Evolutionary conservation across 106 monocot genomes (phyloP).

Genomic region (Amphibolis antarctica): DNA sequence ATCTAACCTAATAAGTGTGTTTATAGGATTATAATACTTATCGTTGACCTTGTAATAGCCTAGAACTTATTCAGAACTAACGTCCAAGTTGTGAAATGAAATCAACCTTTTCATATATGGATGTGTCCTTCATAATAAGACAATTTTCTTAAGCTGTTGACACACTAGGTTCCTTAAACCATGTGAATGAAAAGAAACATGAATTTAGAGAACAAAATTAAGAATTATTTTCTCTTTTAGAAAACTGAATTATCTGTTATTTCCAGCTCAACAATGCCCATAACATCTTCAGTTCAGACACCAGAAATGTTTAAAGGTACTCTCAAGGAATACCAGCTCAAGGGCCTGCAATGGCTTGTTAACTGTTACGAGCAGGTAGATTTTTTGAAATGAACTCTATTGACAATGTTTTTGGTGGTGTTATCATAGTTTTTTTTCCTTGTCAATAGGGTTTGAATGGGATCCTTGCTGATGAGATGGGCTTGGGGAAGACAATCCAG

Average conservation of each 20-base stretch:
- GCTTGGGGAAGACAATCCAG: constrained; percentile 96
- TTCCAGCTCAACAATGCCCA: constrained; percentile 92
- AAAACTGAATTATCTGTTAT: neutral
- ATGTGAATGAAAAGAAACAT: too few relatives aligned
- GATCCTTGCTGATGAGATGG: constrained; percentile 99
- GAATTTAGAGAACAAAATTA: neutral
- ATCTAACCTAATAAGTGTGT: too few relatives aligned
- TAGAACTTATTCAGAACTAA: too few relatives aligned
- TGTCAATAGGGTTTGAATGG: constrained; percentile 80
- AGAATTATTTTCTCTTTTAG: neutral
- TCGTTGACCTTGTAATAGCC: too few relatives aligned
- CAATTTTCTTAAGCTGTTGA: too few relatives aligned
- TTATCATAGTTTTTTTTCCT: neutral
- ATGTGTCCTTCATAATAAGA: too few relatives aligned
- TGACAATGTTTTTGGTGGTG: neutral
- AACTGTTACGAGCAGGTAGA: constrained; percentile 97
- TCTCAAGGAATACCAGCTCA: constrained; percentile 93
- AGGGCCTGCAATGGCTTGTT: constrained; percentile 97
- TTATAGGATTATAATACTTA: too few relatives aligned
- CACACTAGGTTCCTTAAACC: too few relatives aligned
- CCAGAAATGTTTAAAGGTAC: constrained; percentile 83
- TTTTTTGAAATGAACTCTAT: neutral
- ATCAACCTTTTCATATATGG: too few relatives aligned
- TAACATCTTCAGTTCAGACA: constrained; percentile 76
- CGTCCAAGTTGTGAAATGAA: too few relatives aligned